A percentile compares a stretch with the other conserved stretches of the same genome.
phyloP scores from a whole-genome alignment of 2,329 filamentous ascomycete species.

The Cordyceps javanica region DNA sequence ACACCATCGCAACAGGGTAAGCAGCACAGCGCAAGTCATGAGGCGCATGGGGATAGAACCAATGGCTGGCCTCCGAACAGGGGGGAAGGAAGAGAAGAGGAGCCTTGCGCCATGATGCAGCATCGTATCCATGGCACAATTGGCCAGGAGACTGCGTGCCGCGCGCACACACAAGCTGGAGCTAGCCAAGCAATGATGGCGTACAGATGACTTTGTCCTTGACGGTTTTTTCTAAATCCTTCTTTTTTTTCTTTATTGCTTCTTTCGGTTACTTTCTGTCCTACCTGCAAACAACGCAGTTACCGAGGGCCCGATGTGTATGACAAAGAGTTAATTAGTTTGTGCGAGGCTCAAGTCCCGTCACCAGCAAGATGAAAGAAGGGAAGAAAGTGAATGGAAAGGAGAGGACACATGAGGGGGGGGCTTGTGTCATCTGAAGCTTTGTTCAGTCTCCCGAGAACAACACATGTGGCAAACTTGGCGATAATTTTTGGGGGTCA shows the following conservation, averaged over 20 bases:
- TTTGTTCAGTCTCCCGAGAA: background rate
- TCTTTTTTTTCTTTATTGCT: background rate
- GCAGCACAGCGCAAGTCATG: background rate
- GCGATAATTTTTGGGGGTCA: no score
- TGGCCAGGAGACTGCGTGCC: background rate
- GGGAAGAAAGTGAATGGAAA: no score
- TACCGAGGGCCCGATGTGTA: background rate
- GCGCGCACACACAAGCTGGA: background rate
- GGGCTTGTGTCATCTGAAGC: background rate
- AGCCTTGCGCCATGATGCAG: background rate
- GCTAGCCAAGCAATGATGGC: no score
- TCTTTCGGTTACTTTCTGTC: background rate
- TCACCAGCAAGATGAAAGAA: no score
- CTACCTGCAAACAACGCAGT: background rate
- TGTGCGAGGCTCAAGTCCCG: background rate
- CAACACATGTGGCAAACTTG: background rate
- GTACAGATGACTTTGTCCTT: no score
- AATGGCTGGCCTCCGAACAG: background rate
- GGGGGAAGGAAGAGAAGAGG: background rate
- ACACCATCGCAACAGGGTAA: background rate
- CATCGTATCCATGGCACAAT: conserved; percentile 3
- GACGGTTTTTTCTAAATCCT: background rate
- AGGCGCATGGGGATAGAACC: background rate
- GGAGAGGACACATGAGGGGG: no score
- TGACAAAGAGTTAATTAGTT: background rate